These are phyloP conservation scores for Catharanthus roseus DNA, from an alignment of 257 asterid species.

Conservation along the genomic window DNA sequence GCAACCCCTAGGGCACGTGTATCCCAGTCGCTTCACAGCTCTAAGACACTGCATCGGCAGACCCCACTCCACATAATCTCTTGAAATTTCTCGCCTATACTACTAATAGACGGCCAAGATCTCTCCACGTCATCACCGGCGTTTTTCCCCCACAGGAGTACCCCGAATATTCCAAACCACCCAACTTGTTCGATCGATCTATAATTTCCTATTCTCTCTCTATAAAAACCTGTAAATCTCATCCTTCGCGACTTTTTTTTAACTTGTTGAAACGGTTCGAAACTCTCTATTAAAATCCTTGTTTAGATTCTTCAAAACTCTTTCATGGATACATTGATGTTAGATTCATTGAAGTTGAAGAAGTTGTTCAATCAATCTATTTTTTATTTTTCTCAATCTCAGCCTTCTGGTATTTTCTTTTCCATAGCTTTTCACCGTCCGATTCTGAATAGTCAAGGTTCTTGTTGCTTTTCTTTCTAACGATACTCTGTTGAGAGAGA, in stretches of 20 bases:
- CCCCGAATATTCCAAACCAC: conserved; percentile 36
- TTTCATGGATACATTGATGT: conserved; percentile 39
- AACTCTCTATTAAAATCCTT: neutral
- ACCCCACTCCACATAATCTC: neutral
- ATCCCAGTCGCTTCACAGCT: neutral
- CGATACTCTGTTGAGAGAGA: conserved; percentile 11
- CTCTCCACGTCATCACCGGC: conserved; percentile 21
- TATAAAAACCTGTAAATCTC: conserved; percentile 4
- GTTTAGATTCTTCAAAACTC: neutral
- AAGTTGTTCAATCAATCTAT: conserved; percentile 10
- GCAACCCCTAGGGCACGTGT: too few relatives aligned
- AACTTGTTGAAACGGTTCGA: neutral
- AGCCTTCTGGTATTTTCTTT: conserved; percentile 21
- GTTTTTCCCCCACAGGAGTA: neutral
- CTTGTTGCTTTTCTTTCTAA: conserved; percentile 32
- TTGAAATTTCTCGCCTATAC: neutral
- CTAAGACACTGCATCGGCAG: neutral
- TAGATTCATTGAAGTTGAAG: conserved; percentile 21
- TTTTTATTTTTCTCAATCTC: conserved; percentile 26
- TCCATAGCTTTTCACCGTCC: conserved; percentile 37
- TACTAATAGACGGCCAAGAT: neutral
- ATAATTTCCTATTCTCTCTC: neutral
- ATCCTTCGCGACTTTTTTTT: neutral
- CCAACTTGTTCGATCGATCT: neutral
- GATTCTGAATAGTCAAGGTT: conserved; percentile 32